These are phyloP conservation scores for Dioszegia aurantiaca DNA, from an alignment of 768 basidiomycete genomes.

Conservation along the genomic window DNA sequence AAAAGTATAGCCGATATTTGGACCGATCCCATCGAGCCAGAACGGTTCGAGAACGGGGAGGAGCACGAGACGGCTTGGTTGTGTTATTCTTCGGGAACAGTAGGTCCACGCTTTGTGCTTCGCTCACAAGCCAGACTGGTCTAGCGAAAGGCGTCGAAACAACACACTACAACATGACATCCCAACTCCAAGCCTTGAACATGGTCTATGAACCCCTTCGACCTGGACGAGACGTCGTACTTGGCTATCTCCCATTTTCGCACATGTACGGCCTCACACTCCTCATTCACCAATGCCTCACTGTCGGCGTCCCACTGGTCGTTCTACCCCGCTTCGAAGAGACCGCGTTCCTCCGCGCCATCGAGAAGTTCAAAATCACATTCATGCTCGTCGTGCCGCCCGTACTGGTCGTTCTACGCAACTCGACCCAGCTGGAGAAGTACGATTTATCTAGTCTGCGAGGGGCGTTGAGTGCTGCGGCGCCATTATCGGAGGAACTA, in stretches of 20 bases:
- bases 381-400: conserved; percentile 59
- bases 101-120: background rate
- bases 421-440: conserved; percentile 60
- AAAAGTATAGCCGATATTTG: conserved; percentile 25
- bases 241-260: conserved; percentile 64
- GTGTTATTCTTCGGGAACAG: conserved; percentile 51
- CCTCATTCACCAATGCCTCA: conserved; percentile 33
- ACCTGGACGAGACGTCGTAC: conserved; percentile 57
- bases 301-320: conserved; percentile 42
- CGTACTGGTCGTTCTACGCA: conserved; percentile 65
- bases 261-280: conserved; percentile 56
- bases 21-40: conserved; percentile 13
- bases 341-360: conserved; percentile 62
- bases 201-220: conserved; percentile 55
- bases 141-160: conserved; percentile 52
- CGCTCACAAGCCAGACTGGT: conserved; percentile 32
- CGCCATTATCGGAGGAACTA: conserved; percentile 69
- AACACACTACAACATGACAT: conserved; percentile 61
- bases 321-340: conserved; percentile 68
- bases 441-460: conserved; percentile 66
- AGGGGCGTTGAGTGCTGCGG: conserved; percentile 69
- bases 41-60: conserved; percentile 19
- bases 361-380: conserved; percentile 62
- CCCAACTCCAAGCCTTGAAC: conserved; percentile 59
- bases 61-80: conserved; percentile 45